Evolutionary conservation across 2,329 filamentous ascomycete genomes (phyloP).

Genomic region (Aspergillus candidus): DNA sequence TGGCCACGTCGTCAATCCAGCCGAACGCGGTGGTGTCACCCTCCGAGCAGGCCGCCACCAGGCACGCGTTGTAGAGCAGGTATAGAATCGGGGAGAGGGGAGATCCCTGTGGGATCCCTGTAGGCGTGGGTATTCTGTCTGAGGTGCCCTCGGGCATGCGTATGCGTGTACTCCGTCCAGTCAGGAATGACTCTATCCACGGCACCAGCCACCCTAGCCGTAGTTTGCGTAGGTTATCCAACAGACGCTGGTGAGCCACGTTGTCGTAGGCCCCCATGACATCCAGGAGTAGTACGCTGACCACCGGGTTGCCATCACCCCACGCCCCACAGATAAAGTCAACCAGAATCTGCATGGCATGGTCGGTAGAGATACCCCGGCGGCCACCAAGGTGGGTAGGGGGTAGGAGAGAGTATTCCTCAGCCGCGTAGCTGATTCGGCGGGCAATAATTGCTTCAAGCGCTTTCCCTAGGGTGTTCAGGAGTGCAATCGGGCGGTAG

Average conservation of each 20-base stretch:
- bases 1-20: constrained; percentile 3
- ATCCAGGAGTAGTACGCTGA: constrained; percentile 10
- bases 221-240: constrained; percentile 7
- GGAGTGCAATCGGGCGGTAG: constrained; percentile 11
- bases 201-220: not conserved
- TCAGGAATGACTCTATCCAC: constrained; percentile 5
- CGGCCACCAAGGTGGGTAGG: constrained; percentile 8
- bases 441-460: constrained; percentile 8
- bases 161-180: not conserved
- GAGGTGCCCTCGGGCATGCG: constrained; percentile 1
- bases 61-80: not conserved
- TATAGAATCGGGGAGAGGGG: constrained; percentile 7
- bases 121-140: not conserved
- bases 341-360: constrained; percentile 9
- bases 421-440: constrained; percentile 3
- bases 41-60: not conserved
- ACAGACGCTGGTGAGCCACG: constrained; percentile 5
- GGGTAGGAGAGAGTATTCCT: constrained; percentile 6
- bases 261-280: constrained; percentile 11
- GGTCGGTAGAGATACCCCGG: constrained; percentile 9
- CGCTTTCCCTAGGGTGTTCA: constrained; percentile 11
- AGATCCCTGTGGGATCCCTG: not conserved
- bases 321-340: constrained; percentile 4
- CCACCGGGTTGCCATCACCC: not conserved
- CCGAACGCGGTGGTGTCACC: not conserved